Percentiles rank a stretch among this genome's conserved stretches.
phyloP scores from a whole-genome alignment of 768 basidiomycete species.

The Tricholoma bakamatsutake region DNA sequence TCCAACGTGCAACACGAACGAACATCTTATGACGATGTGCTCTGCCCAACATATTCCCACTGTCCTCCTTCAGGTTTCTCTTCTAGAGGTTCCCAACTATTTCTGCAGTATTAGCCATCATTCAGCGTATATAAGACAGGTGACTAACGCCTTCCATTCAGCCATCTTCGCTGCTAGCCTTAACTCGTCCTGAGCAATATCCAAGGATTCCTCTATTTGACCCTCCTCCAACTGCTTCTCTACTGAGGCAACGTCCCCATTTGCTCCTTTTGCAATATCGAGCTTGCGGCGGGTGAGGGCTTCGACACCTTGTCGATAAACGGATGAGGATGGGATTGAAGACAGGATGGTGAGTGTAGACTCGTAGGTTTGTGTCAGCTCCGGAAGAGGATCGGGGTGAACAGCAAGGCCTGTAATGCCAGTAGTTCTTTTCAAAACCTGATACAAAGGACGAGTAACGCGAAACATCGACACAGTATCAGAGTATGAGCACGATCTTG shows the following conservation, averaged over 20 bases:
- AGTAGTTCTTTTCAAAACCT: constrained; percentile 71
- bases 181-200: constrained; percentile 80
- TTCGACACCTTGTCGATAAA: constrained; percentile 87
- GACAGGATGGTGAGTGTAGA: constrained; percentile 66
- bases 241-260: constrained; percentile 56
- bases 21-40: constrained; percentile 25
- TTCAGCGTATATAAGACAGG: neutral
- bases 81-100: constrained; percentile 85
- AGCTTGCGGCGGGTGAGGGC: constrained; percentile 80
- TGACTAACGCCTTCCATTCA: constrained; percentile 93
- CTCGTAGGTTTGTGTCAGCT: constrained; percentile 68
- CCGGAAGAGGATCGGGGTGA: constrained; percentile 80
- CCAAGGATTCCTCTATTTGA: constrained; percentile 81
- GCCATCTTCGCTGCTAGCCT: constrained; percentile 73
- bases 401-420: constrained; percentile 81
- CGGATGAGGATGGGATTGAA: constrained; percentile 71
- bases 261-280: constrained; percentile 60
- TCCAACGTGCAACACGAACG: neutral
- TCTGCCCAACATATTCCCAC: constrained; percentile 78
- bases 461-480: constrained; percentile 59
- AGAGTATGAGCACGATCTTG: constrained; percentile 5
- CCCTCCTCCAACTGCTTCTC: constrained; percentile 80
- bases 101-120: constrained; percentile 7
- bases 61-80: constrained; percentile 78
- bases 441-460: constrained; percentile 64